Evolutionary conservation across 1,139 yeast species (phyloP), one percentile per base, ranked within the genome.

Genomic region (Magnusiomyces paraingens): DNA sequence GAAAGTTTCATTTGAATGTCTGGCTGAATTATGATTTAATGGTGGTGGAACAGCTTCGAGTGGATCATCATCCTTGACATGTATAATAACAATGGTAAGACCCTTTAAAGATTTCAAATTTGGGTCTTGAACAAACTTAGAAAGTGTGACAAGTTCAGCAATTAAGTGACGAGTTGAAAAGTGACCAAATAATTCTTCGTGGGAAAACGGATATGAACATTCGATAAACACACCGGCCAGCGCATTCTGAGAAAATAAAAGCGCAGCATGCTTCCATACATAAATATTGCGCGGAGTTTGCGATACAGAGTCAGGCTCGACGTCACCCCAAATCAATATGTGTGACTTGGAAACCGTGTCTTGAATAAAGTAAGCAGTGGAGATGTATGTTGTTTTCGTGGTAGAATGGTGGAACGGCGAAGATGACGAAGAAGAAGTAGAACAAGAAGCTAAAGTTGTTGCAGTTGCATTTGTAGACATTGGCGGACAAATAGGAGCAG

Each of bases 301-400:
- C 10, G 85, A 78, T 0, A 74, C 67, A 3, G 64, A 43, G 65
- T 87, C 95, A 47, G 87, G 78, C 66, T 88, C 95, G 52, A 87
- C 81, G 66, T 88, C 96, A 1, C 96, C 96, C 74, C 87, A 88
- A 3, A 85, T 69, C 17, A 86, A 66, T 4, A 87, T 52, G 36
- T 71, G 68, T n/a, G 72, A 61, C 14, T 67, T 61, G 0, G 71
- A 61, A 0, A 53, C 43, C 2, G 61, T 56, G 63, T 78, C 72
- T n/a, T 71, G 63, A 38, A 84, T 66, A 26, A 83, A 68, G 63
- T 74, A 84, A 11, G 84, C 82, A 18, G 84, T 77, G 43, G 80
- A 74, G 22, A 66, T 61, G 56, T 71, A 75, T 12, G 72, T 59
- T 53, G 50, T 66, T 11, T 36, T 66, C 3, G 69, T 39, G 3